Evolutionary conservation across 352 stramenopile genomes (phyloP).

Genomic region (Peronospora belbahrii): DNA sequence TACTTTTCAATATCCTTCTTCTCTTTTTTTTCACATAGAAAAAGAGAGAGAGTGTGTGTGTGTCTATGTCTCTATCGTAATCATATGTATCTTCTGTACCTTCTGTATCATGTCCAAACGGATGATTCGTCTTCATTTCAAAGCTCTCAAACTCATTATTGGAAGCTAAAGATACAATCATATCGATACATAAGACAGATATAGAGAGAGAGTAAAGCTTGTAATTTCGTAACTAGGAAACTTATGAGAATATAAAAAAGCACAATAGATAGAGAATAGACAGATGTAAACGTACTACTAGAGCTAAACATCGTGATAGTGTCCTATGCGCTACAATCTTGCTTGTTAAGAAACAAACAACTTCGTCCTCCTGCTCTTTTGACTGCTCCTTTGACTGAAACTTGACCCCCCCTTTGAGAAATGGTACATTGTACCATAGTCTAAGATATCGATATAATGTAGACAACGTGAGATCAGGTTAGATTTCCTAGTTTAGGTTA

Average conservation of each 20-base stretch:
- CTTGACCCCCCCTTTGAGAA: too few species aligned
- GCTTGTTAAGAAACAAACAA: too few species aligned
- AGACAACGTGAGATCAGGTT: too few species aligned
- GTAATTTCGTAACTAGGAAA: too few species aligned
- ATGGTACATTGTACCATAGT: constrained; percentile 13
- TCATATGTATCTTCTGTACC: too few species aligned
- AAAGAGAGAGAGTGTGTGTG: too few species aligned
- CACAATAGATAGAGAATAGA: background rate
- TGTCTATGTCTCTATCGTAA: too few species aligned
- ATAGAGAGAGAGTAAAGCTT: too few species aligned
- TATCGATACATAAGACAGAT: constrained; percentile 9
- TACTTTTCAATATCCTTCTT: too few species aligned
- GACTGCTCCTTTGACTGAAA: background rate
- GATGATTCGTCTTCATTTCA: constrained; percentile 19
- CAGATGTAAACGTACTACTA: constrained; percentile 17
- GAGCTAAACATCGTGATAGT: constrained; percentile 29
- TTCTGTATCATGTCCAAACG: constrained; percentile 29
- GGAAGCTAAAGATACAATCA: constrained; percentile 11
- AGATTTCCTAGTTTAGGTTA: background rate
- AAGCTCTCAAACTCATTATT: constrained; percentile 20
- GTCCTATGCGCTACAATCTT: background rate
- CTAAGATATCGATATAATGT: too few species aligned
- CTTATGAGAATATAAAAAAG: too few species aligned
- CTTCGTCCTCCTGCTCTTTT: too few species aligned
- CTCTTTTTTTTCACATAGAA: background rate